These are phyloP conservation scores for Breviolum minutum DNA, from an alignment of 73 alveolate species.

Conservation along the genomic window DNA sequence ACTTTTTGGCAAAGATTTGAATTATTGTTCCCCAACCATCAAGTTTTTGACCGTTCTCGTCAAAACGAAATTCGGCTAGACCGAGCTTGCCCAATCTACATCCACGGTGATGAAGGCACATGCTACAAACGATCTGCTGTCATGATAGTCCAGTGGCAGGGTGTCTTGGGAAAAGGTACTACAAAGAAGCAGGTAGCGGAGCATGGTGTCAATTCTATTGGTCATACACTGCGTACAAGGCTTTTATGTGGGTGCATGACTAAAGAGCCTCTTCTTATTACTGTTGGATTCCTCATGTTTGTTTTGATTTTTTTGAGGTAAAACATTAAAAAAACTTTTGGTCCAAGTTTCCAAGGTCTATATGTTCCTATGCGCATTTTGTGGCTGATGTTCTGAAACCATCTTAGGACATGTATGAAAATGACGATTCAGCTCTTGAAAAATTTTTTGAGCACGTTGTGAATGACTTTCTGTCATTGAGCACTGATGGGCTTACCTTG, in stretches of 20 bases:
- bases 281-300: no score
- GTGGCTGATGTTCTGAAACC: no score
- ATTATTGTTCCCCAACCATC: background rate
- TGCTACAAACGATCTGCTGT: background rate
- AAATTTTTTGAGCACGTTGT: background rate
- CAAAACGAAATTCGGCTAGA: background rate
- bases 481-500: background rate
- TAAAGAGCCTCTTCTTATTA: background rate
- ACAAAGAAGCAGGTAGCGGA: no score
- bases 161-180: background rate
- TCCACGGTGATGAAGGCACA: constrained; percentile 48
- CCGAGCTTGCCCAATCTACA: background rate
- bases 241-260: background rate
- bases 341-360: no score
- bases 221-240: background rate
- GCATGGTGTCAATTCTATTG: background rate
- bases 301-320: no score
- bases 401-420: constrained; percentile 4
- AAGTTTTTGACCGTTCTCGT: background rate
- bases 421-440: background rate
- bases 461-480: background rate
- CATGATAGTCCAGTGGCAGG: constrained; percentile 7
- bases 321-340: no score
- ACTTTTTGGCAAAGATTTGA: background rate
- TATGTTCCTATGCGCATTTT: no score